Conservation (phyloP, 768 basidiomycete species). For the Boletales sp. region DNA sequence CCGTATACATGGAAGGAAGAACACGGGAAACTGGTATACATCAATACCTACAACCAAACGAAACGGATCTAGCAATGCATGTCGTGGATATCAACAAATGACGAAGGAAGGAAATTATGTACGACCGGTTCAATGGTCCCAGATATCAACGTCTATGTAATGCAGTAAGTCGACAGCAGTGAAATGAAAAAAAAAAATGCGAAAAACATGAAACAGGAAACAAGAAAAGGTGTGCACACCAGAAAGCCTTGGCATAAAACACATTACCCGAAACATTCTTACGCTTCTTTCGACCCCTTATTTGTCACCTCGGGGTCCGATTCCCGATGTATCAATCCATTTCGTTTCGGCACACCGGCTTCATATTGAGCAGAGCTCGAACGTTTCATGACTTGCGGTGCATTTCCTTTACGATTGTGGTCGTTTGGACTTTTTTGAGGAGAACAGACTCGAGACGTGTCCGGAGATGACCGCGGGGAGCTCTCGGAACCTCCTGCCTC, state of each 20-base stretch:
- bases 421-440: slow-evolving; percentile 12
- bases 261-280: slow-evolving; percentile 7
- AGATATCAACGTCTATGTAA: slow-evolving; percentile 10
- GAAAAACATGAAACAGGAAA: slow-evolving; percentile 5
- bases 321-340: slow-evolving; percentile 28
- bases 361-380: slow-evolving; percentile 28
- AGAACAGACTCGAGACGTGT: slow-evolving; percentile 4
- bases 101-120: background rate
- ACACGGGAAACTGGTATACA: slow-evolving; percentile 15
- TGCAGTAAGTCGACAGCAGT: slow-evolving; percentile 8
- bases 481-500: slow-evolving; percentile 7
- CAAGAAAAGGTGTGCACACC: slow-evolving; percentile 6
- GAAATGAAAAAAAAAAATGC: background rate
- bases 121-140: slow-evolving; percentile 4
- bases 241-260: slow-evolving; percentile 7
- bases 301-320: slow-evolving; percentile 27
- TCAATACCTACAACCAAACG: slow-evolving; percentile 6
- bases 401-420: slow-evolving; percentile 9
- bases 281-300: slow-evolving; percentile 26
- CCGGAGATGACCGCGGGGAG: slow-evolving; percentile 4
- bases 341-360: slow-evolving; percentile 23
- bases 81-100: slow-evolving; percentile 22
- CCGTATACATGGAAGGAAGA: background rate
- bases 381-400: slow-evolving; percentile 25
- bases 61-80: slow-evolving; percentile 24